Conservation (phyloP, 202 grass and related monocot species). For the Saccharum hybrid region DNA sequence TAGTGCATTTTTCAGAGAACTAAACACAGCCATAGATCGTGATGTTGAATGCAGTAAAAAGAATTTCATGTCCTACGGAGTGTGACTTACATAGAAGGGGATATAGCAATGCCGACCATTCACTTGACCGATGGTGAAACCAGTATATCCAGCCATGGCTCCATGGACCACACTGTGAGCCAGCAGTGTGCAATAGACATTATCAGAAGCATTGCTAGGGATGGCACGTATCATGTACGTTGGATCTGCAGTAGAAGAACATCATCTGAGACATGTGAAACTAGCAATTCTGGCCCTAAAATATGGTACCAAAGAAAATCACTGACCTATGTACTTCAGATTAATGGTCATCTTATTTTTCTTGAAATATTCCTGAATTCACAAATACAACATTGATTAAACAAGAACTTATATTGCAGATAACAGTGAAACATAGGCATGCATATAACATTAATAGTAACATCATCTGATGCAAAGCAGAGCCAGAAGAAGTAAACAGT, state of each 20-base stretch:
- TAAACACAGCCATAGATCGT: no score
- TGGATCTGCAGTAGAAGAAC: conserved; percentile 65
- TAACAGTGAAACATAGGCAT: neutral
- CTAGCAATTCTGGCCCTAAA: neutral
- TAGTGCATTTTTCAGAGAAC: no score
- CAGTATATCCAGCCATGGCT: conserved; percentile 93
- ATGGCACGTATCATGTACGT: conserved; percentile 97
- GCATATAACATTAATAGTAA: conserved; percentile 1
- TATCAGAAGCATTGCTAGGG: conserved; percentile 90
- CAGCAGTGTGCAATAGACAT: conserved; percentile 87
- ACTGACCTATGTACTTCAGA: conserved; percentile 93
- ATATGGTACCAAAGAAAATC: neutral
- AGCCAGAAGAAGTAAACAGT: neutral
- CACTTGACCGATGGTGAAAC: conserved; percentile 79
- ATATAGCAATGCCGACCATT: conserved; percentile 92
- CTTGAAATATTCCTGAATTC: conserved; percentile 76
- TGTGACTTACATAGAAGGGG: conserved; percentile 79
- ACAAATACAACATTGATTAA: conserved; percentile 27
- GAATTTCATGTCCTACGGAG: neutral
- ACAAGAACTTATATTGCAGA: neutral
- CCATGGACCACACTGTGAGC: conserved; percentile 89
- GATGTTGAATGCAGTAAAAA: neutral
- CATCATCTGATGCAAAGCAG: neutral
- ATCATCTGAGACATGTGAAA: conserved; percentile 18
- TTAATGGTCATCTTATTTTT: conserved; percentile 79